Evolutionary conservation across 2,329 filamentous ascomycete genomes (phyloP).

Genomic region (Esteya vermicola): DNA sequence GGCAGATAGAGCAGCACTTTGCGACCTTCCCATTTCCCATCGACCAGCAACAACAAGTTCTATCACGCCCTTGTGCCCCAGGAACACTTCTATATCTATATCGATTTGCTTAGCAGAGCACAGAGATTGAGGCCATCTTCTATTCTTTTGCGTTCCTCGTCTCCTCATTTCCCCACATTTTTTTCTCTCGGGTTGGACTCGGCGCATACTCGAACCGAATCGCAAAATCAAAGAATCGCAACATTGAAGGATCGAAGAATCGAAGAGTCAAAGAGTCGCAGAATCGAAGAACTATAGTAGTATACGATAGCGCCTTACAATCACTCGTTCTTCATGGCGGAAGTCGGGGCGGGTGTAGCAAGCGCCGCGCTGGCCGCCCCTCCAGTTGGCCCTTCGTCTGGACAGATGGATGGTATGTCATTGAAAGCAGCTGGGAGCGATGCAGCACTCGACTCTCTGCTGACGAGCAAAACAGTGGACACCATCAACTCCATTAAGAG

Average conservation of each 20-base stretch:
- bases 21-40: not conserved
- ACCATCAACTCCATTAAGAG: not conserved
- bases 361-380: conserved; percentile 2
- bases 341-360: conserved; percentile 1
- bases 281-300: not conserved
- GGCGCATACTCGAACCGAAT: too few relatives aligned
- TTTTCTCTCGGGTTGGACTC: too few relatives aligned
- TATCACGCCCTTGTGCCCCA: too few relatives aligned
- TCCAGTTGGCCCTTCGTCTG: not conserved
- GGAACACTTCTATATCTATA: too few relatives aligned
- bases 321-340: not conserved
- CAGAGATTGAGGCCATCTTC: too few relatives aligned
- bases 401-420: not conserved
- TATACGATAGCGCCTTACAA: not conserved
- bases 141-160: too few relatives aligned
- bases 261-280: too few relatives aligned
- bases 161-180: too few relatives aligned
- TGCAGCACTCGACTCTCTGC: not conserved
- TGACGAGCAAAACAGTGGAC: not conserved
- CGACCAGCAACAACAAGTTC: not conserved
- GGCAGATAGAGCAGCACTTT: too few relatives aligned
- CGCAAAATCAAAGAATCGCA: too few relatives aligned
- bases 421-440: not conserved
- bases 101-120: too few relatives aligned
- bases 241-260: not conserved